These are phyloP conservation scores for Pythium dissimile DNA, from an alignment of 352 stramenopile species.

Conservation along the genomic window DNA sequence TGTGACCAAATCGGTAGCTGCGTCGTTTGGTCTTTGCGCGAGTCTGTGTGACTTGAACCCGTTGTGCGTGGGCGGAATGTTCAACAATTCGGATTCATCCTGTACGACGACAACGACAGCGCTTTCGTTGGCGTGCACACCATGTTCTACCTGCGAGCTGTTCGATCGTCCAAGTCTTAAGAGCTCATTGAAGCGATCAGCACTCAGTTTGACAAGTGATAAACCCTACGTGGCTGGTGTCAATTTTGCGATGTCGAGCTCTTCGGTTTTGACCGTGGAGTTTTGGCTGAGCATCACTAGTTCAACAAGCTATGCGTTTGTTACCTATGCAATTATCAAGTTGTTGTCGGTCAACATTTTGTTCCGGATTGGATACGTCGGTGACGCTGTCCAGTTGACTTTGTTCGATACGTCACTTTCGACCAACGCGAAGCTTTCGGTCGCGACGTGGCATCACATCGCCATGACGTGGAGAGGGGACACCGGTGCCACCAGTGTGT, in stretches of 20 bases:
- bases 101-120: conserved; percentile 5
- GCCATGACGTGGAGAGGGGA: conserved; percentile 17
- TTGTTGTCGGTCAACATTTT: conserved; percentile 3
- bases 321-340: conserved; percentile 24
- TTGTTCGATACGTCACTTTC: conserved; percentile 23
- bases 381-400: conserved; percentile 18
- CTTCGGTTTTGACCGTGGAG: conserved; percentile 21
- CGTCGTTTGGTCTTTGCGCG: conserved; percentile 17
- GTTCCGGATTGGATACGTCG: conserved; percentile 17
- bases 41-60: conserved; percentile 2
- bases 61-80: conserved; percentile 8
- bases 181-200: background rate
- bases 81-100: conserved; percentile 10
- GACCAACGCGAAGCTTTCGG: conserved; percentile 9
- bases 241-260: conserved; percentile 15
- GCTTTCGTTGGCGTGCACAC: background rate
- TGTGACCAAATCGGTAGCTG: background rate
- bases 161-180: conserved; percentile 15
- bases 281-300: conserved; percentile 21
- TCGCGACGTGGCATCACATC: conserved; percentile 21
- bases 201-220: conserved; percentile 2
- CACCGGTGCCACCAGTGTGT: conserved; percentile 4
- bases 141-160: conserved; percentile 9
- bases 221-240: conserved; percentile 17
- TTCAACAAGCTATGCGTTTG: conserved; percentile 20